Evolutionary conservation across 2,329 filamentous ascomycete genomes (phyloP), one percentile per base, ranked within the genome.

Genomic region (Alternaria burnsii): DNA sequence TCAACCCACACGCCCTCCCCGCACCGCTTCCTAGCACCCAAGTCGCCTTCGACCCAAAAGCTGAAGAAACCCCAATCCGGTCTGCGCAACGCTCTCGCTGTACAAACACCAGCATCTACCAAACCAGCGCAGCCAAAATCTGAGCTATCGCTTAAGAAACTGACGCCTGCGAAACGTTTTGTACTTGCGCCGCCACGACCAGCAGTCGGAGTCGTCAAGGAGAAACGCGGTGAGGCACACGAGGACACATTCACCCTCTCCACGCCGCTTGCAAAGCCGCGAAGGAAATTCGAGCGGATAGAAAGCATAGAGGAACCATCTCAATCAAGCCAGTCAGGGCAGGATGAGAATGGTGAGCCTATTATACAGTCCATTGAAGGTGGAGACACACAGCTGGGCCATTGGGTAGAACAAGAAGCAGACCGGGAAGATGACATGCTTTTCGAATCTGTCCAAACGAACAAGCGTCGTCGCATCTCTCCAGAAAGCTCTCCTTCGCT

Each of bases 251-350:
- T 41, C 28, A 41, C 47, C 7, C 59, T 63, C 7, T 16, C 26
- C 11, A 70, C 67, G 32, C 68, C 68, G 16, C 62, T 59, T 16
- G 54, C 64, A 9, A 71, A 66, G 36, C 69, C 61, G 18, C 53
- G 46, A n/a, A 58, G 64, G 41, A 70, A 61, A 30, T 50, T 75
- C 3, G 62, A 66, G n/a, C 66, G 68, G 26, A 67, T 74, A 3
- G 77, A 79, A 48, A 78, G 74, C 47, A 79, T 79, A 46, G 70
- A 78, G 12, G 72, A 71, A 22, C 55, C 54, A 5, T 71, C 70
- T 4, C 71, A 74, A 48, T 68, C 66, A 5, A 73, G 70, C 57
- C 65, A 61, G 1, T 58, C 59, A 10, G 60, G 55, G 9, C 38
- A 28, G 3, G 57, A 66, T 16, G 60, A 61, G 7, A 26, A 63